Evolutionary conservation across 495 filamentous ascomycete species (phyloP), one percentile per base, ranked within the genome.

Genomic region (Symbiotaphrina buchneri): DNA sequence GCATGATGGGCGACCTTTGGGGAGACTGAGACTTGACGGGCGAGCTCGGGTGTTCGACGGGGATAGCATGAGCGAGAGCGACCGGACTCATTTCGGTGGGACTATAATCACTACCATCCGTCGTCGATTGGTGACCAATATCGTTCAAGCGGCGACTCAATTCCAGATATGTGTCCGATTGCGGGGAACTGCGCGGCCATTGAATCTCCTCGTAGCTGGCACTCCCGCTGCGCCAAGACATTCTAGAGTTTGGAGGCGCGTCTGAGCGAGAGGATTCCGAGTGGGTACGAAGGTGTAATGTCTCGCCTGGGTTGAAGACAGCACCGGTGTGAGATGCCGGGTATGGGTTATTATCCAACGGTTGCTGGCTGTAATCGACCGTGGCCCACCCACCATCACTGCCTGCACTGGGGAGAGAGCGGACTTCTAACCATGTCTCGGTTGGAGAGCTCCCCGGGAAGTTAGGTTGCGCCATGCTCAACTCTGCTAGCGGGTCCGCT

Each of bases 301-400:
- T 81, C 48, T 90, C 74, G 35, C 68, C 65, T 2, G 83, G 83
- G 46, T 90, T 87, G 53, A 84, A 82, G 35, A 90, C 80, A 32
- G 75, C 65, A 19, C 54, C 51, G 28, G 53, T 49, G 28, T 65
- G 55, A 10, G 61, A 54, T 31, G 63, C 57, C 21, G 55, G 49
- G 45, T 52, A 63, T 5, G 56, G 52, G 35, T 62, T 53, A 40
- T 59, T 47, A 48, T 67, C 39, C 46, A 71, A 45, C 48, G 60
- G 45, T 43, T 58, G 58, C n/a, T n/a, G n/a, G 10, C 47, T 33
- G 34, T 64, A 58, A 37, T 85, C 76, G 11, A 87, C 66, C 15
- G 65, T 60, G 27, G 60, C 65, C 83, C 82, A 93, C 23, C 78
- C 79, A 46, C 79, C 75, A 39, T 90, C 82, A 47, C 77, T 84